A percentile compares a stretch with the other conserved stretches of the same genome.
Conservation (phyloP, 331 rosid genomes). For the Rosa hybrid region DNA sequence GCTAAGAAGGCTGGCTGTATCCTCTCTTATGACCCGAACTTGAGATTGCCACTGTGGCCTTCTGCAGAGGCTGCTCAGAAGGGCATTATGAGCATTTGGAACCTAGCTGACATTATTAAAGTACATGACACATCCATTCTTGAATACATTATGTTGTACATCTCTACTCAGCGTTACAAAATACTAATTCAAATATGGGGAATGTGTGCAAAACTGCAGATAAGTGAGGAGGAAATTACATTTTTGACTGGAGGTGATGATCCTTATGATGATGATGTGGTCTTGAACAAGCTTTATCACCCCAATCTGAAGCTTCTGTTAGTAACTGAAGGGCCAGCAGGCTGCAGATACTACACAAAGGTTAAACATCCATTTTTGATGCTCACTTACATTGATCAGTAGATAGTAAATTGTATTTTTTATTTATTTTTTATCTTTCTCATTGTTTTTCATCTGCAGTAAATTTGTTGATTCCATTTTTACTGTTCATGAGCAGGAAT, state of each 20-base stretch:
- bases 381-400: neutral
- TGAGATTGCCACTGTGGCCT: slow-evolving; percentile 85
- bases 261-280: slow-evolving; percentile 73
- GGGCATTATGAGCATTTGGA: slow-evolving; percentile 78
- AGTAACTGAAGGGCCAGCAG: slow-evolving; percentile 76
- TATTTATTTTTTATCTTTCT: neutral
- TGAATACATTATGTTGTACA: neutral
- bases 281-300: slow-evolving; percentile 71
- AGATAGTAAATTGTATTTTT: neutral
- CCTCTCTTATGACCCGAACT: slow-evolving; percentile 86
- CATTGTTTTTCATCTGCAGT: neutral
- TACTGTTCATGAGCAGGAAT: slow-evolving; percentile 38
- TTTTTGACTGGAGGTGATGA: slow-evolving; percentile 82
- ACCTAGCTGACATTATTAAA: slow-evolving; percentile 74
- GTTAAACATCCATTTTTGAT: slow-evolving; percentile 34
- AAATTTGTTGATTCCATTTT: neutral
- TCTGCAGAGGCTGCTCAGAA: slow-evolving; percentile 69
- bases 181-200: neutral
- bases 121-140: slow-evolving; percentile 27
- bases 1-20: slow-evolving; percentile 73
- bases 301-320: slow-evolving; percentile 76
- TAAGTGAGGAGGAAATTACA: slow-evolving; percentile 76
- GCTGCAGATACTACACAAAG: slow-evolving; percentile 87
- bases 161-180: neutral
- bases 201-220: slow-evolving; percentile 38